Base-by-base conservation (phyloP, 257 asterid species). In the Jaltomata sinuosa region DNA sequence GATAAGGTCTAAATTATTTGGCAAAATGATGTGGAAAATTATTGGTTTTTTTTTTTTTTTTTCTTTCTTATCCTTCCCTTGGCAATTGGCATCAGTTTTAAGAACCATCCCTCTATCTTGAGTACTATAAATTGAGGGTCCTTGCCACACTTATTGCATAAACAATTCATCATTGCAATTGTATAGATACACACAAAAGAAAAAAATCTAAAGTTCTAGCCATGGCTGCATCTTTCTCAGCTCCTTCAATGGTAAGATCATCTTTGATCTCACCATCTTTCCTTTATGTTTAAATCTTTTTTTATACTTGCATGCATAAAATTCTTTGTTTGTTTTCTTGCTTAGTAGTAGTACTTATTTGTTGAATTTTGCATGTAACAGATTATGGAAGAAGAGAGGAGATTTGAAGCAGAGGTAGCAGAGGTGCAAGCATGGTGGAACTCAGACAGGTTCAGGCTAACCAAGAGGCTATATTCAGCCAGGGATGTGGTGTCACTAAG, bases 361-460 rank as follows among this genome's bases (percentile, higher is more conserved):
- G 2, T 12, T 3, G 27, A 3, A 25, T n/a, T 34, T n/a, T 61
- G 18, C 27, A 50, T 29, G 82, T 65, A n/a, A 80, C 89, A 95
- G 99, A 93, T 97, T 15, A 89, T 95, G 98, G 99, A 95, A 86
- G 99, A 96, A 87, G 99, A 95, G 85, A 94, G 96, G 42, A 91
- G 97, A 25, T 97, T 97, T 42, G 96, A 97, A 83, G 84, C 95
- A 5, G 98, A 97, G 81, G 98, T 94, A 11, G 97, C 96, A 1
- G 98, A 94, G 88, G 94, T 97, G 94, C 95, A 95, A 86, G 86
- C 98, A 61, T 97, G 99, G 98, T 97, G 98, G 99, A 94, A 87
- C 97, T 91, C 97, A 6, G 98, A 97, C 84, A 84, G 99, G 32
- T 95, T 95, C 93, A 89, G 84, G 91, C 92, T 91, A 69, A 93